Evolutionary conservation across 371 early-diverging fungal genomes (phyloP).

Genomic region (Astathelohania contejeani): DNA sequence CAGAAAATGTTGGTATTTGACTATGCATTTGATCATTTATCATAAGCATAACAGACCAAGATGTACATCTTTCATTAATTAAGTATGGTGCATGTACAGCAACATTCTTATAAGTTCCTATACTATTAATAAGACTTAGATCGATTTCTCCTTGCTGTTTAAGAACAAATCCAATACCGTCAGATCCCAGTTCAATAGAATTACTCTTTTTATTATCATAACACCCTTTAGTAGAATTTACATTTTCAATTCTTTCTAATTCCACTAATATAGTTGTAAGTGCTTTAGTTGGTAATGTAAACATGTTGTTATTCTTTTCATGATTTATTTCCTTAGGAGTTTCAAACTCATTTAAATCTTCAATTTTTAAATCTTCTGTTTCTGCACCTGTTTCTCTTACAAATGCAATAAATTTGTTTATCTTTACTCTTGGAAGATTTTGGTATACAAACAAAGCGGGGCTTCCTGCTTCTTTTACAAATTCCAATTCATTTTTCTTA

Average conservation of each 20-base stretch:
- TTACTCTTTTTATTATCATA: background rate
- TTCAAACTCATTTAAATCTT: constrained; percentile 17
- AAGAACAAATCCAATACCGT: background rate
- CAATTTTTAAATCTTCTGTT: constrained; percentile 5
- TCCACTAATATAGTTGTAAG: background rate
- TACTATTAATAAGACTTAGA: background rate
- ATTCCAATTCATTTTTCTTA: constrained; percentile 10
- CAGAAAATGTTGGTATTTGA: background rate
- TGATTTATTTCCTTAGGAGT: constrained; percentile 9
- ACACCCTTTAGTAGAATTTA: background rate
- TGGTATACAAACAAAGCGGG: constrained; percentile 5
- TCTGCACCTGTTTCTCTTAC: constrained; percentile 3
- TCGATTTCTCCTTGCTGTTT: background rate
- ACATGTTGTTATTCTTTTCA: background rate
- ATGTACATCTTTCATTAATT: background rate
- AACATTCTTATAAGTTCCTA: background rate
- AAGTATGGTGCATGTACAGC: background rate
- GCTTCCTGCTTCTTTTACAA: constrained; percentile 11
- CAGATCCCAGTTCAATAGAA: background rate
- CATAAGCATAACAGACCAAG: background rate
- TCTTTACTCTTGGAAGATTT: background rate
- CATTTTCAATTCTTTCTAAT: background rate
- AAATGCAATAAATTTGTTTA: background rate
- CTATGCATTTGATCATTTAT: background rate
- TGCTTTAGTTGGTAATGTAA: background rate